Conservation (phyloP, 805 yeast species). For the Henningerozyma blattae region DNA sequence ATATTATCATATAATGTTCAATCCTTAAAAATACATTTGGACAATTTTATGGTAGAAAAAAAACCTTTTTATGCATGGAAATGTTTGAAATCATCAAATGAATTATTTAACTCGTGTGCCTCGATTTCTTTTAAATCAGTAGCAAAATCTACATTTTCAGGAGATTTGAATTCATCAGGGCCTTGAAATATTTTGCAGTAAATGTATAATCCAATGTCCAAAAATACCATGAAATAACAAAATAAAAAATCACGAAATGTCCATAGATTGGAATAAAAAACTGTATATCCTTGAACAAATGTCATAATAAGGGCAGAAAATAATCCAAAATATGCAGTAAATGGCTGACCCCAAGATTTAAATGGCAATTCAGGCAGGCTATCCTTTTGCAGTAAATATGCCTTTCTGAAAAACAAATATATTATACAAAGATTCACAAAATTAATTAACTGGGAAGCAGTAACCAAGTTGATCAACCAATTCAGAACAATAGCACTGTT, state of each 20-base stretch:
- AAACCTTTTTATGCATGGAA: slow-evolving; percentile 2
- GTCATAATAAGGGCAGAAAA: slow-evolving; percentile 37
- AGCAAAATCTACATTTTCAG: slow-evolving; percentile 39
- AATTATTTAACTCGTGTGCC: slow-evolving; percentile 34
- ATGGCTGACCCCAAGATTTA: slow-evolving; percentile 50
- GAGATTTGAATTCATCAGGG: slow-evolving; percentile 33
- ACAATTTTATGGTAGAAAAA: not conserved
- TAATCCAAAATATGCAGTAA: slow-evolving; percentile 38
- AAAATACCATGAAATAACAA: slow-evolving; percentile 61
- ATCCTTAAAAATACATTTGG: too few relatives aligned
- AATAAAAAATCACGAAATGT: slow-evolving; percentile 47
- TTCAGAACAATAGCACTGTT: slow-evolving; percentile 50
- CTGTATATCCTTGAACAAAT: slow-evolving; percentile 55
- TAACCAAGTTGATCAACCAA: slow-evolving; percentile 64
- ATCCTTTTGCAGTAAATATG: slow-evolving; percentile 42
- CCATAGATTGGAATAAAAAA: slow-evolving; percentile 61
- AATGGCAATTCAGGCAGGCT: slow-evolving; percentile 31
- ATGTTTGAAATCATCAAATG: slow-evolving; percentile 12
- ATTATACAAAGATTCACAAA: slow-evolving; percentile 46
- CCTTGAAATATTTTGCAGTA: slow-evolving; percentile 39
- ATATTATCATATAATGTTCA: too few relatives aligned
- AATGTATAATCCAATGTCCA: slow-evolving; percentile 35
- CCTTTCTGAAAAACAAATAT: slow-evolving; percentile 51
- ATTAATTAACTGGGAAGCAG: slow-evolving; percentile 56
- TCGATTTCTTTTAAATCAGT: slow-evolving; percentile 47